Conservation (phyloP, 1,284 basidiomycete genomes). For the Pseudozyma hubeiensis region DNA sequence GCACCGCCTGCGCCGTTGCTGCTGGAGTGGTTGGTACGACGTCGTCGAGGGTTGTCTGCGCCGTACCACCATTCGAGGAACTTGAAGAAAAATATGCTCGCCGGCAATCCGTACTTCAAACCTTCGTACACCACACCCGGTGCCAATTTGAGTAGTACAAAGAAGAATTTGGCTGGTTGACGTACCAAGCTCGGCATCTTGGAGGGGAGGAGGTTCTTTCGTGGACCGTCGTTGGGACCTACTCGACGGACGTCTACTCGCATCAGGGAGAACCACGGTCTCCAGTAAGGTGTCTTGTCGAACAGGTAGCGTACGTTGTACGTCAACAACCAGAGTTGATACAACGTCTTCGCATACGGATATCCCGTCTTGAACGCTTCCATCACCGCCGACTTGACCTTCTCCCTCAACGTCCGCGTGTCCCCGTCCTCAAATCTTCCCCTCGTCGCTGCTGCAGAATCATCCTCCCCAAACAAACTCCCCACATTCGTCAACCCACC, state of each 20-base stretch:
- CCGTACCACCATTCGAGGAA: slow-evolving; percentile 99
- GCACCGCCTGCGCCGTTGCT: slow-evolving; percentile 53
- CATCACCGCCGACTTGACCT: background rate
- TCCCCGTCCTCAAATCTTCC: background rate
- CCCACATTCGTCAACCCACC: slow-evolving; percentile 75
- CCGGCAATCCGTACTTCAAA: slow-evolving; percentile 84
- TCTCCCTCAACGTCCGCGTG: background rate
- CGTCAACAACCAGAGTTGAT: slow-evolving; percentile 82
- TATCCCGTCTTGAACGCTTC: slow-evolving; percentile 72
- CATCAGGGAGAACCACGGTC: slow-evolving; percentile 89
- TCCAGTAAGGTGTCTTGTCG: slow-evolving; percentile 84
- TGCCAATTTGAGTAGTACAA: slow-evolving; percentile 27
- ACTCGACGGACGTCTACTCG: slow-evolving; percentile 84
- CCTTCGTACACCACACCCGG: slow-evolving; percentile 61
- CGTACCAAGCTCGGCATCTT: slow-evolving; percentile 47
- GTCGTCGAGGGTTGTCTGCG: slow-evolving; percentile 79
- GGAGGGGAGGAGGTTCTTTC: slow-evolving; percentile 35
- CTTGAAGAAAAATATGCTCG: slow-evolving; percentile 94
- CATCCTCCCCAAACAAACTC: slow-evolving; percentile 72
- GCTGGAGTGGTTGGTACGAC: slow-evolving; percentile 26
- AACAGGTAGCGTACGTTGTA: slow-evolving; percentile 91
- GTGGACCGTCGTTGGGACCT: slow-evolving; percentile 68
- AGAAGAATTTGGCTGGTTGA: slow-evolving; percentile 42
- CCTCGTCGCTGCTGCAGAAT: background rate
- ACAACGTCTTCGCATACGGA: slow-evolving; percentile 81